Percentiles rank a stretch among this genome's conserved stretches.
phyloP scores from a whole-genome alignment of 345 rosid species.

The Eucalyptus cloeziana region DNA sequence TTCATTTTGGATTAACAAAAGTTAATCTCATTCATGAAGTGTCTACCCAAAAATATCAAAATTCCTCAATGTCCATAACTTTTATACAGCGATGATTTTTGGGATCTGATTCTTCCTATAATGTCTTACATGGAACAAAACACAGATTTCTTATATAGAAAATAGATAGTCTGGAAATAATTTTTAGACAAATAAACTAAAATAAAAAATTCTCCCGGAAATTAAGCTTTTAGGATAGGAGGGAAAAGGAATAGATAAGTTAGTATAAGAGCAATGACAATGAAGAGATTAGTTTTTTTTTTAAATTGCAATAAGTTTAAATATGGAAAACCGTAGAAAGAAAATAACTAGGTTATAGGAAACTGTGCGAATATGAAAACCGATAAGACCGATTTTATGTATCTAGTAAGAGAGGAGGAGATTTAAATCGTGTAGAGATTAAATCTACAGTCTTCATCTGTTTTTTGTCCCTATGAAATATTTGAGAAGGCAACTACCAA shows the following conservation, averaged over 20 bases:
- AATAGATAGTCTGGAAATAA: neutral
- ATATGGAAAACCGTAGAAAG: neutral
- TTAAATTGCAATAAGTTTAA: neutral
- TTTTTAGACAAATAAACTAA: neutral
- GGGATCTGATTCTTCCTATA: accelerated
- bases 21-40: neutral
- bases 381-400: neutral
- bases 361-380: neutral
- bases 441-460: too few relatives aligned
- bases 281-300: neutral
- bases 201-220: too few relatives aligned
- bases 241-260: neutral
- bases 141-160: too few relatives aligned
- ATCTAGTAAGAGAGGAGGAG: neutral
- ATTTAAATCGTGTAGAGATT: too few relatives aligned
- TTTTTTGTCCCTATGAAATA: neutral
- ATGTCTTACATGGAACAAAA: neutral
- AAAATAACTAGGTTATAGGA: neutral
- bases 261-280: neutral
- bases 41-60: neutral
- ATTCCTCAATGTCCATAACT: too few relatives aligned
- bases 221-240: neutral
- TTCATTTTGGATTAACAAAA: neutral
- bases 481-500: neutral
- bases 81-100: accelerated